Conservation (phyloP, 495 filamentous ascomycete species). For the Podospora pseudoanserina region DNA sequence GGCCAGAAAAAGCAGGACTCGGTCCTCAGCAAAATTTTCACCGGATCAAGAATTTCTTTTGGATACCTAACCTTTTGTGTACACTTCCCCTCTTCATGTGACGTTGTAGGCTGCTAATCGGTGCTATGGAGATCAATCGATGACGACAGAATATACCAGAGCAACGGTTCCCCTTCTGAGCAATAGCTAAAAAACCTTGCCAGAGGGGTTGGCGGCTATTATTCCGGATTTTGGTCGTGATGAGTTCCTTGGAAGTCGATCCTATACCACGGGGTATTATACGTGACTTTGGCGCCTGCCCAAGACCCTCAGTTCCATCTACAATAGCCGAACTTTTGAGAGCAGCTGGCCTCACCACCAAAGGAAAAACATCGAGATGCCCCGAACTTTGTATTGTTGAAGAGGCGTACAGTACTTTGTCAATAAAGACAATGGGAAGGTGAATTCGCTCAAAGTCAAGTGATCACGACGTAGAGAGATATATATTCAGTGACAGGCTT, state of each 20-base stretch:
- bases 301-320: neutral
- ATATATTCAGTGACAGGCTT: neutral
- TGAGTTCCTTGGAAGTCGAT: neutral
- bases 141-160: neutral
- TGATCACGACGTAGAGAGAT: neutral
- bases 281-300: neutral
- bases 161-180: neutral
- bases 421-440: neutral
- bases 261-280: neutral
- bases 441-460: neutral
- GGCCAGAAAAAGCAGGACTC: neutral
- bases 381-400: neutral
- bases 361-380: neutral
- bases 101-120: neutral
- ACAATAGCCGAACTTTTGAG: neutral
- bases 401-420: neutral
- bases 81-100: neutral
- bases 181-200: neutral
- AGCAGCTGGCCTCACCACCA: neutral
- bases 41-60: neutral
- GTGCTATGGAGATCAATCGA: neutral
- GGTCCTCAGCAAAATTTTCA: neutral
- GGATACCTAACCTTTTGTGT: neutral
- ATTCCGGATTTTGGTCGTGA: neutral
- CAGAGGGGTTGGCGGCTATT: neutral